Conservation (phyloP, 2,329 filamentous ascomycete species). For the Claviceps sp. region DNA sequence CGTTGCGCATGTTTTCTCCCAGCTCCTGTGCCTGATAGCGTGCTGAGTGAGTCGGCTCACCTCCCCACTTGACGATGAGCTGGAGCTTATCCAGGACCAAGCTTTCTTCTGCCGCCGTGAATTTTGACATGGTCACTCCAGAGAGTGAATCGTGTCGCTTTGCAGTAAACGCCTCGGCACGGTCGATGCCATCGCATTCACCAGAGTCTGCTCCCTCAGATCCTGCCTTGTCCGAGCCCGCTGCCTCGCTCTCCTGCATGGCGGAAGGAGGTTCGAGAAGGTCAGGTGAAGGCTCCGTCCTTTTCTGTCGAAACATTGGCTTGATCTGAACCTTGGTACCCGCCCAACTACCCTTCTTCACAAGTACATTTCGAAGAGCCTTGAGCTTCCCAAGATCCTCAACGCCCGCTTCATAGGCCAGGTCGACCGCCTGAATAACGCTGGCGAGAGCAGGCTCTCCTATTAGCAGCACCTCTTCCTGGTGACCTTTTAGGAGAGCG, state of each 20-base stretch:
- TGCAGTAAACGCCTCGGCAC: conserved; percentile 21
- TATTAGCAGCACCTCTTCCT: conserved; percentile 89
- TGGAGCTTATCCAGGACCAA: conserved; percentile 91
- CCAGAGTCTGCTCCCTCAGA: not conserved
- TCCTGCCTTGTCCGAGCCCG: conserved; percentile 9
- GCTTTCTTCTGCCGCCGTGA: conserved; percentile 85
- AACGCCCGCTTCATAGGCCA: conserved; percentile 62
- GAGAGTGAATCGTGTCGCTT: conserved; percentile 73
- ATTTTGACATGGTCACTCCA: conserved; percentile 82
- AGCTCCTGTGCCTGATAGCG: conserved; percentile 93
- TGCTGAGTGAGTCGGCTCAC: conserved; percentile 93
- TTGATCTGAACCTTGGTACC: conserved; percentile 99
- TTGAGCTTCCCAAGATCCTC: conserved; percentile 84
- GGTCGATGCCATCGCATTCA: conserved; percentile 9
- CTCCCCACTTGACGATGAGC: conserved; percentile 97
- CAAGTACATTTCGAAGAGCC: conserved; percentile 69
- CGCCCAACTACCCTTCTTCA: conserved; percentile 86
- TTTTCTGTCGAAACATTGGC: conserved; percentile 92
- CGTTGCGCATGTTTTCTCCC: conserved; percentile 90
- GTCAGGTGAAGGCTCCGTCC: conserved; percentile 41
- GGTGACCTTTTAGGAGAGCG: conserved; percentile 83
- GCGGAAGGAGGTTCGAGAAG: conserved; percentile 21
- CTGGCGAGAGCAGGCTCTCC: conserved; percentile 80
- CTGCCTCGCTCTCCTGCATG: conserved; percentile 17
- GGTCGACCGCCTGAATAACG: conserved; percentile 75